A percentile compares a stretch with the other conserved stretches of the same genome.
These are phyloP conservation scores for Ceratonia siliqua DNA, from an alignment of 306 rosid genomes.

Conservation along the genomic window DNA sequence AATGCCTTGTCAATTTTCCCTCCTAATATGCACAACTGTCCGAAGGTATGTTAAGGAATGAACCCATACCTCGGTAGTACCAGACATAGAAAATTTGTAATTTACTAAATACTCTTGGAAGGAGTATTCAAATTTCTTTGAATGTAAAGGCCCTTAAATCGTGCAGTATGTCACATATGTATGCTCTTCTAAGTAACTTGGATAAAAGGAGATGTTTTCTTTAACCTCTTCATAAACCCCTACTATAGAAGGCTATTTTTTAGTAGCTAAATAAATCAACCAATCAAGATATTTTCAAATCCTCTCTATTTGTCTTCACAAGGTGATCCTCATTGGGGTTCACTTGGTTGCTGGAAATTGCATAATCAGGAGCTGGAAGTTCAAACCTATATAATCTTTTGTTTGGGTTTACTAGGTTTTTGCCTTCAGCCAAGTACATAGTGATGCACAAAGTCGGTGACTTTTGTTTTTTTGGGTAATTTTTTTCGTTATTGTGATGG, in stretches of 20 bases:
- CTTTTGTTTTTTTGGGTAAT: neutral
- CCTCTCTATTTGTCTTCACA: too few relatives aligned
- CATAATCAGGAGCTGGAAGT: too few relatives aligned
- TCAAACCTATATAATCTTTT: too few relatives aligned
- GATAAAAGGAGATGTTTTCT: neutral
- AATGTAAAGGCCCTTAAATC: neutral
- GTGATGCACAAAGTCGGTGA: neutral
- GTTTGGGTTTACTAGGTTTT: too few relatives aligned
- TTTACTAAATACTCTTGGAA: too few relatives aligned
- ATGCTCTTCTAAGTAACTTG: neutral
- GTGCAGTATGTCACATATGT: neutral
- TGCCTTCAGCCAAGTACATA: neutral
- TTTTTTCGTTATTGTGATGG: neutral
- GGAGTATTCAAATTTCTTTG: neutral
- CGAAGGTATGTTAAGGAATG: neutral
- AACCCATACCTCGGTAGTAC: neutral
- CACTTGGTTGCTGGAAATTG: too few relatives aligned
- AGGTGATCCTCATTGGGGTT: too few relatives aligned
- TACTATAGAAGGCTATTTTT: too few relatives aligned
- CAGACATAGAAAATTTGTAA: neutral
- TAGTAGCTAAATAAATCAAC: neutral
- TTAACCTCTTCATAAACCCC: too few relatives aligned
- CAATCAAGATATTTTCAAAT: too few relatives aligned
- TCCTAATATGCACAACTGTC: neutral
- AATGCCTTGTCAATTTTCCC: neutral